Percentiles rank a stretch among this genome's conserved stretches.
These are phyloP conservation scores for Leccinum rimulosum DNA, from an alignment of 768 basidiomycete genomes.

Conservation along the genomic window DNA sequence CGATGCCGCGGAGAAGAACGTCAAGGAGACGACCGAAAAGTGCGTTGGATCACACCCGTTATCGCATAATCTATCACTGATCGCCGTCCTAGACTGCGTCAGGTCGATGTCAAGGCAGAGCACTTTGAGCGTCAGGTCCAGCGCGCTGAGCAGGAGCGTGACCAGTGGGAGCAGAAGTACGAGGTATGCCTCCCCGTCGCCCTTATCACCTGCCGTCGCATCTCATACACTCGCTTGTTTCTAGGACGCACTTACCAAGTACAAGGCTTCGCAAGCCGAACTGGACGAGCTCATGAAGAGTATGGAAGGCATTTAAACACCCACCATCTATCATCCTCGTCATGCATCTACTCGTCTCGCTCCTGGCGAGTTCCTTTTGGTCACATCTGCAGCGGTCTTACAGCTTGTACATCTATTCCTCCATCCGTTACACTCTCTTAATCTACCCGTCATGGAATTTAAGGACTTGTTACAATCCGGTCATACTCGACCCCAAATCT, in stretches of 20 bases:
- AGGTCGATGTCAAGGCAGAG: constrained; percentile 98
- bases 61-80: constrained; percentile 20
- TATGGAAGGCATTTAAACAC: constrained; percentile 67
- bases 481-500: neutral
- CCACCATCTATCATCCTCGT: neutral
- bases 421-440: constrained; percentile 22
- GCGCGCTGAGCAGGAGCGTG: constrained; percentile 86
- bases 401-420: constrained; percentile 21
- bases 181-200: constrained; percentile 56
- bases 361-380: constrained; percentile 5
- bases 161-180: constrained; percentile 91
- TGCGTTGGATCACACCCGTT: constrained; percentile 40
- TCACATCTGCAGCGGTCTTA: constrained; percentile 17
- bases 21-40: constrained; percentile 97
- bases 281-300: constrained; percentile 76
- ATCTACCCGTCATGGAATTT: constrained; percentile 18
- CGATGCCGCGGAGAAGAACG: constrained; percentile 92
- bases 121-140: constrained; percentile 93
- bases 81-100: constrained; percentile 64
- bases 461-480: neutral
- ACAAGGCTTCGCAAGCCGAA: constrained; percentile 70
- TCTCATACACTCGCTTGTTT: constrained; percentile 3
- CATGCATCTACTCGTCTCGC: constrained; percentile 7
- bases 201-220: neutral
- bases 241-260: constrained; percentile 73